Percentiles rank a stretch among this genome's conserved stretches.
These are phyloP conservation scores for Xylaria flabelliformis DNA, from an alignment of 495 filamentous ascomycete genomes.

Conservation along the genomic window DNA sequence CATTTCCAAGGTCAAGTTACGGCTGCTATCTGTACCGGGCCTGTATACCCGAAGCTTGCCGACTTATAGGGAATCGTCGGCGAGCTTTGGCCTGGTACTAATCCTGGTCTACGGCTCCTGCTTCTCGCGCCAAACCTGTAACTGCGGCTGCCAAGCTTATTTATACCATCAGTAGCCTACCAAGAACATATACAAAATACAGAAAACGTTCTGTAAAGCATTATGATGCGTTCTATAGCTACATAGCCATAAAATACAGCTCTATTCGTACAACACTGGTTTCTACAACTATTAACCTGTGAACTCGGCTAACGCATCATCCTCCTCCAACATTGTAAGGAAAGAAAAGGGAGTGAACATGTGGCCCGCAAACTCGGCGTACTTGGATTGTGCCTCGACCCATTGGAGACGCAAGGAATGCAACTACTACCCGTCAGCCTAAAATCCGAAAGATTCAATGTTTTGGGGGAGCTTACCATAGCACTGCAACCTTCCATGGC, in stretches of 20 bases:
- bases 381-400: conserved; percentile 99
- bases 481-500: conserved; percentile 60
- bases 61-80: neutral
- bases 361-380: conserved; percentile 94
- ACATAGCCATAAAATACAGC: conserved; percentile 35
- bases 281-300: conserved; percentile 41
- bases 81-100: neutral
- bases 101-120: neutral
- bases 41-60: conserved; percentile 1
- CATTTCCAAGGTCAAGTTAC: neutral
- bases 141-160: neutral
- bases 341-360: conserved; percentile 95
- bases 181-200: neutral
- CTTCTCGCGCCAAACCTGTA: neutral
- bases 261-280: conserved; percentile 34
- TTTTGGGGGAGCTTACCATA: conserved; percentile 47
- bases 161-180: neutral
- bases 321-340: conserved; percentile 84
- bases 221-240: conserved; percentile 34
- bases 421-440: conserved; percentile 50
- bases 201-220: neutral
- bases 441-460: neutral
- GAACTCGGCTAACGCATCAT: conserved; percentile 60
- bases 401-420: conserved; percentile 95
- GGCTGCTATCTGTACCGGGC: neutral